Evolutionary conservation across 805 yeast genomes (phyloP).

Genomic region (Wickerhamiella parazyma): DNA sequence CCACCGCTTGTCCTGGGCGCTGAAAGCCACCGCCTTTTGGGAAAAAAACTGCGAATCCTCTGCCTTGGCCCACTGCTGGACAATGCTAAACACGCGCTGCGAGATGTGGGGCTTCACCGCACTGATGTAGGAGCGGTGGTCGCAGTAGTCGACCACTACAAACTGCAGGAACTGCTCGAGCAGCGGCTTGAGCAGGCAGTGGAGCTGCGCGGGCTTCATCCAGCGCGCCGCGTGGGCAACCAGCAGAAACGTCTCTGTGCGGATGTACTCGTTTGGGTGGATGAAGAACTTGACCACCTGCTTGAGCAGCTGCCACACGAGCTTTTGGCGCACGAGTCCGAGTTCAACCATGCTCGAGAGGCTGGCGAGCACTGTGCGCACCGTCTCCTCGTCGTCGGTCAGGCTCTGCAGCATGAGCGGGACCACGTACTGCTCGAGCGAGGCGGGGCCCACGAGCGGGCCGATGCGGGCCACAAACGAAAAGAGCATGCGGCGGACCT

Average conservation of each 20-base stretch:
- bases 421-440: conserved; percentile 74
- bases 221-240: conserved; percentile 49
- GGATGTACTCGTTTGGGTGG: conserved; percentile 80
- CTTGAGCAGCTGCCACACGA: conserved; percentile 42
- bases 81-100: conserved; percentile 46
- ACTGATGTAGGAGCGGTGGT: conserved; percentile 54
- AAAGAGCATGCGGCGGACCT: conserved; percentile 57
- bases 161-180: conserved; percentile 63
- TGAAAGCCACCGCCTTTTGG: conserved; percentile 9
- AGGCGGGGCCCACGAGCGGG: conserved; percentile 63
- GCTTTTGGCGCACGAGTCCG: conserved; percentile 40
- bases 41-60: neutral
- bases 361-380: conserved; percentile 50
- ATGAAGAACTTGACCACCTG: conserved; percentile 44
- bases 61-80: conserved; percentile 52
- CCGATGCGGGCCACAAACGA: conserved; percentile 60
- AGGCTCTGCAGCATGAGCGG: conserved; percentile 77
- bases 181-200: conserved; percentile 72
- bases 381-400: conserved; percentile 71
- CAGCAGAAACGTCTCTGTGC: conserved; percentile 52
- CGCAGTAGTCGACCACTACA: conserved; percentile 55
- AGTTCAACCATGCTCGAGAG: conserved; percentile 42
- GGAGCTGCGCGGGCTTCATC: conserved; percentile 61
- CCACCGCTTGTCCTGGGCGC: conserved; percentile 34
- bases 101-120: conserved; percentile 50